A percentile compares a stretch with the other conserved stretches of the same genome.
These are phyloP conservation scores for Stemphylium beticola DNA, from an alignment of 2,329 filamentous ascomycete genomes.

Conservation along the genomic window DNA sequence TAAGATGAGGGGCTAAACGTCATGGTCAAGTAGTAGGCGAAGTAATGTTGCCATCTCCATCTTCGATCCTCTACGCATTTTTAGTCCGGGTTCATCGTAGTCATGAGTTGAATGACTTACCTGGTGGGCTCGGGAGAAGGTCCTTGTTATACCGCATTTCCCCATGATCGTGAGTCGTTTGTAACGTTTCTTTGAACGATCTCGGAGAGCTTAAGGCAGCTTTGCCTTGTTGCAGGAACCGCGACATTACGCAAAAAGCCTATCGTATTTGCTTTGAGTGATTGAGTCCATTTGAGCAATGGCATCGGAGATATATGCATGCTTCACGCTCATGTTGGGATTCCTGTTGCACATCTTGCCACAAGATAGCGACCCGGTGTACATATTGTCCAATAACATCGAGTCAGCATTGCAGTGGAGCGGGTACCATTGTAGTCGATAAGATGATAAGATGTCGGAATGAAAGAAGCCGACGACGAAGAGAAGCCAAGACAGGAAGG, in stretches of 20 bases:
- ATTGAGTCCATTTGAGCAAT: not conserved
- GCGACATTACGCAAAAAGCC: slow-evolving; percentile 22
- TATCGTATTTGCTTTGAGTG: slow-evolving; percentile 13
- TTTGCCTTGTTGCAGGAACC: slow-evolving; percentile 23
- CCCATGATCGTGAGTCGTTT: slow-evolving; percentile 11
- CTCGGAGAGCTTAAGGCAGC: slow-evolving; percentile 35
- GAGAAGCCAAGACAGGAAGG: not conserved
- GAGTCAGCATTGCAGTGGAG: not conserved
- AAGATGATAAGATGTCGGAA: slow-evolving; percentile 5
- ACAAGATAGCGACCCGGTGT: not conserved
- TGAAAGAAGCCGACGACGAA: slow-evolving; percentile 9
- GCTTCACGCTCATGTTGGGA: not conserved
- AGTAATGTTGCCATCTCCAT: slow-evolving; percentile 32
- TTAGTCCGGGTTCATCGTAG: not conserved
- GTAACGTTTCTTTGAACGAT: slow-evolving; percentile 21
- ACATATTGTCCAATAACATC: not conserved
- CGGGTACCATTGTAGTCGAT: not conserved
- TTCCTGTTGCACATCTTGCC: not conserved
- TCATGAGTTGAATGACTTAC: not conserved
- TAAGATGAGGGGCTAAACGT: slow-evolving; percentile 26
- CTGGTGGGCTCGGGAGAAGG: slow-evolving; percentile 27
- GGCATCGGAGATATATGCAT: not conserved
- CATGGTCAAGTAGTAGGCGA: slow-evolving; percentile 27
- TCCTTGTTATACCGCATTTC: slow-evolving; percentile 24
- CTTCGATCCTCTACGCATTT: slow-evolving; percentile 16